A percentile compares a stretch with the other conserved stretches of the same genome.
phyloP scores from a whole-genome alignment of 2,329 filamentous ascomycete genomes.

The Karstenula rhodostoma region DNA sequence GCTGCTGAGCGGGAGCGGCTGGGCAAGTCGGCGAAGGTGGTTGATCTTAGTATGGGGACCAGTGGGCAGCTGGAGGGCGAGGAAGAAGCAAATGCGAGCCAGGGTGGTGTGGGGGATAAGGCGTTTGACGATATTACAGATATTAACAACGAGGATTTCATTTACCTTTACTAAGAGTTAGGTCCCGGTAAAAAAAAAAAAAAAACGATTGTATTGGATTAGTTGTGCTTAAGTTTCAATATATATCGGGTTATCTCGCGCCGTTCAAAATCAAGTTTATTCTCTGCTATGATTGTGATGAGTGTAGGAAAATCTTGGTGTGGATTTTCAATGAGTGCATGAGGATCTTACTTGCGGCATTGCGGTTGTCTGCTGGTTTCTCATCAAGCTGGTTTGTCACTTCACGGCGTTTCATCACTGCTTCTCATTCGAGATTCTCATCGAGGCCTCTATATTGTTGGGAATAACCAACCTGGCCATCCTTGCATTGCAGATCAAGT shows the following conservation, averaged over 20 bases:
- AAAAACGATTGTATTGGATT: background rate
- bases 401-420: no score
- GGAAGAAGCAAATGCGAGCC: conserved; percentile 31
- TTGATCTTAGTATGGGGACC: conserved; percentile 68
- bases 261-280: background rate
- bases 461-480: no score
- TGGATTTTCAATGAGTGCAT: no score
- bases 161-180: conserved; percentile 61
- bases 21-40: conserved; percentile 66
- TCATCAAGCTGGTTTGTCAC: no score
- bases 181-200: no score
- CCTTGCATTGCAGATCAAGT: no score
- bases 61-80: conserved; percentile 53
- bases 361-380: no score
- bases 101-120: conserved; percentile 52
- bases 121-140: conserved; percentile 68
- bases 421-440: no score
- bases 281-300: background rate
- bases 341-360: no score
- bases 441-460: no score
- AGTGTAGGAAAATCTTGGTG: background rate
- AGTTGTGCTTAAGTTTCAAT: background rate
- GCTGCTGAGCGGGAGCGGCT: conserved; percentile 62
- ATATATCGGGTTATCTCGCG: background rate
- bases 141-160: conserved; percentile 69